Percentiles rank a stretch among this genome's conserved stretches.
Evolutionary conservation across 768 basidiomycete species (phyloP).

Genomic region (Tylopilus sp.): DNA sequence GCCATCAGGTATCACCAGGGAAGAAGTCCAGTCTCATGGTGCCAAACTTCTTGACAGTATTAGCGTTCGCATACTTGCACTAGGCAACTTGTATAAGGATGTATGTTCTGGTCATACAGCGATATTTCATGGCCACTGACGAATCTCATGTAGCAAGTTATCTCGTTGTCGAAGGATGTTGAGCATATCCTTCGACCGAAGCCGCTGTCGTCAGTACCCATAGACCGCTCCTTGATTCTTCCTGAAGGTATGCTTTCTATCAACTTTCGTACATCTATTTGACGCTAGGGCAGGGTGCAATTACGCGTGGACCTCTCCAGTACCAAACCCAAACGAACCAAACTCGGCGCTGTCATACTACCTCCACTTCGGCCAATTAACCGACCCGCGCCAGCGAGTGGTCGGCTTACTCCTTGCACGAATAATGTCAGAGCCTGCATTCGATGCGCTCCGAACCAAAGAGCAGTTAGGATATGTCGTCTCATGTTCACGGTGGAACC

Average conservation of each 20-base stretch:
- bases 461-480: conserved; percentile 97
- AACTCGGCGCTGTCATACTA: conserved; percentile 90
- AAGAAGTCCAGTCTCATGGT: conserved; percentile 66
- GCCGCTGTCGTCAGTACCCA: conserved; percentile 39
- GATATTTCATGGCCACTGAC: neutral
- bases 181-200: conserved; percentile 62
- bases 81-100: conserved; percentile 84
- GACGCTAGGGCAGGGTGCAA: conserved; percentile 55
- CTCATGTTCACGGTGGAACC: conserved; percentile 50
- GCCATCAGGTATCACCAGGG: conserved; percentile 58
- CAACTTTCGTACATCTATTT: neutral
- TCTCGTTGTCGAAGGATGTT: conserved; percentile 63
- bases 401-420: conserved; percentile 71
- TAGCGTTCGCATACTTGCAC: conserved; percentile 68
- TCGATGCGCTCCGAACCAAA: conserved; percentile 86
- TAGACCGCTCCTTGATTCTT: conserved; percentile 55
- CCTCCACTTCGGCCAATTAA: conserved; percentile 68
- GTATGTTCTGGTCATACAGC: conserved; percentile 40
- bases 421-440: conserved; percentile 87
- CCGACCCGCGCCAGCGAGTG: conserved; percentile 63
- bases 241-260: conserved; percentile 52
- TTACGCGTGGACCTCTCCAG: conserved; percentile 56
- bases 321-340: conserved; percentile 81
- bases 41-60: conserved; percentile 57
- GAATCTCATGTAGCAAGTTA: conserved; percentile 59